Percentiles rank a stretch among this genome's conserved stretches.
phyloP scores from a whole-genome alignment of 306 rosid species.

The Castanea sativa region DNA sequence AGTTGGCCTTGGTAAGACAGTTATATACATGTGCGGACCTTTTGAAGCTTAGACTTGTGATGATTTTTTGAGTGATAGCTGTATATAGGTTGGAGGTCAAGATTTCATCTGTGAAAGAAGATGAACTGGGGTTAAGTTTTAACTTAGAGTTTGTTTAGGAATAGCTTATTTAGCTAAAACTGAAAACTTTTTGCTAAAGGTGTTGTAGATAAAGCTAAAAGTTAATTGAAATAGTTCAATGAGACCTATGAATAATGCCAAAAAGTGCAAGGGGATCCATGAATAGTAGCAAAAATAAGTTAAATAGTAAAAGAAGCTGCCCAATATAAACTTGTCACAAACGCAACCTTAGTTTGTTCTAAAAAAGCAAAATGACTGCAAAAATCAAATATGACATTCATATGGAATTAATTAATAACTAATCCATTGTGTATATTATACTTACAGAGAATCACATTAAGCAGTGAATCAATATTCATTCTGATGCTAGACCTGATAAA shows the following conservation, averaged over 20 bases:
- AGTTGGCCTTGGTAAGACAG: too few species aligned
- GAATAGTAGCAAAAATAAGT: too few species aligned
- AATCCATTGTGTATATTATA: background rate
- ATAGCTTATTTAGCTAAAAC: too few species aligned
- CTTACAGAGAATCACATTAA: background rate
- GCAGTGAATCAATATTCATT: background rate
- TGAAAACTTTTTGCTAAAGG: too few species aligned
- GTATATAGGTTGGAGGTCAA: background rate
- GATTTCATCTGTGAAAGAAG: background rate
- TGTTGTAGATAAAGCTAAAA: too few species aligned
- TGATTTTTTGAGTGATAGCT: too few species aligned
- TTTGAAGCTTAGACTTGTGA: too few species aligned
- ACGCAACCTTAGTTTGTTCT: background rate
- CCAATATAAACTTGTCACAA: too few species aligned
- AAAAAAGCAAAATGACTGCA: background rate
- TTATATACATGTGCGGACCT: too few species aligned
- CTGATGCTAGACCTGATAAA: background rate
- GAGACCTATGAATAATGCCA: rapidly evolving
- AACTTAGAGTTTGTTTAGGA: background rate
- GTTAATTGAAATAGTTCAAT: too few species aligned
- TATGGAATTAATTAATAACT: background rate
- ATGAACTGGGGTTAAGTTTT: background rate
- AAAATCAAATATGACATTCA: background rate
- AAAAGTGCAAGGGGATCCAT: too few species aligned
- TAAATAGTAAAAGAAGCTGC: too few species aligned